These are phyloP conservation scores for Backusella australiensis DNA, from an alignment of 192 early-diverging fungal species.

Conservation along the genomic window DNA sequence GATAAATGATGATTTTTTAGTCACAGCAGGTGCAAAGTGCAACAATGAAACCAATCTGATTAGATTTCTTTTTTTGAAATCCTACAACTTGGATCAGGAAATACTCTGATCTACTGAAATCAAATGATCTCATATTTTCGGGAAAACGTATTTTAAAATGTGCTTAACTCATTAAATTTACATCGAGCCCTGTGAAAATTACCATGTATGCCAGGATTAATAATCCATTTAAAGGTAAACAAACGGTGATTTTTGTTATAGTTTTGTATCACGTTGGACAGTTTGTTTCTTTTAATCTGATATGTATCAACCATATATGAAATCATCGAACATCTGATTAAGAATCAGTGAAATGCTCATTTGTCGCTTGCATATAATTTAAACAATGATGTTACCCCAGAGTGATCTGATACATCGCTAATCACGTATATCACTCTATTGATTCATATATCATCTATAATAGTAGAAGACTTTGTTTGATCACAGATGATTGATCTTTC, in stretches of 20 bases:
- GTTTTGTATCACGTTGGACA: background rate
- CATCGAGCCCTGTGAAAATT: background rate
- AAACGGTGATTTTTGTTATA: background rate
- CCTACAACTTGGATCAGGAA: background rate
- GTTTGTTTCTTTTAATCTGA: background rate
- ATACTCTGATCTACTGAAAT: background rate
- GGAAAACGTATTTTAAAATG: background rate
- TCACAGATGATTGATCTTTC: background rate
- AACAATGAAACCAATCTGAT: background rate
- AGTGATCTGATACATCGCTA: background rate
- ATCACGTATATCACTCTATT: background rate
- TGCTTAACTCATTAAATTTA: background rate
- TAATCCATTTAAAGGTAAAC: background rate
- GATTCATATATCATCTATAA: background rate
- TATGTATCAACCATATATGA: background rate
- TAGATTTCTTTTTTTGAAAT: background rate
- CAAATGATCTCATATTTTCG: background rate
- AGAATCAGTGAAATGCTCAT: background rate
- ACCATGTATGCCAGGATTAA: background rate
- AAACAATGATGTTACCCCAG: background rate
- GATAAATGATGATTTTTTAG: slow-evolving; percentile 1
- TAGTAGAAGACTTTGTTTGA: background rate
- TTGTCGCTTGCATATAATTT: background rate
- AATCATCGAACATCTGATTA: background rate
- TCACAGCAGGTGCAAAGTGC: background rate